Evolutionary conservation across 805 yeast species (phyloP).

Genomic region (Pichia occidentalis): DNA sequence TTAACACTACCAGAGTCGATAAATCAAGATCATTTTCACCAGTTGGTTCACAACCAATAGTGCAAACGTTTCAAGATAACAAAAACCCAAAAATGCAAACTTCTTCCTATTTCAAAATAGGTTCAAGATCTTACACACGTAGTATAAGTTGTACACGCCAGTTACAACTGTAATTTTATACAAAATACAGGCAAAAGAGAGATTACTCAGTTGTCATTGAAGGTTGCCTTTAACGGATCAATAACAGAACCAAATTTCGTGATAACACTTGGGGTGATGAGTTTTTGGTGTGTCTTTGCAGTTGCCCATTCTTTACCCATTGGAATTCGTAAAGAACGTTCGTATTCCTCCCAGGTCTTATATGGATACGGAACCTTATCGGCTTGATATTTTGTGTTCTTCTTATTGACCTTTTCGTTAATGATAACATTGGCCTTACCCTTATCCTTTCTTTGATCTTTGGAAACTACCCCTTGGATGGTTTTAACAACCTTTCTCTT

Average conservation of each 20-base stretch:
- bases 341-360: slow-evolving; percentile 91
- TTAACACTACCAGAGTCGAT: no score
- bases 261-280: slow-evolving; percentile 83
- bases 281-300: slow-evolving; percentile 74
- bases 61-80: no score
- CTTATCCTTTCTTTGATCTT: slow-evolving; percentile 72
- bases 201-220: no score
- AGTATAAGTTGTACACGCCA: no score
- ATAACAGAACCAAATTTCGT: slow-evolving; percentile 85
- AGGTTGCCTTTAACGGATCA: slow-evolving; percentile 88
- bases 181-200: no score
- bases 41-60: no score
- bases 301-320: slow-evolving; percentile 96
- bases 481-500: slow-evolving; percentile 63
- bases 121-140: no score
- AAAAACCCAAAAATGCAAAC: no score
- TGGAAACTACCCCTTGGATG: slow-evolving; percentile 67
- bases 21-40: no score
- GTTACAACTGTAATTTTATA: no score
- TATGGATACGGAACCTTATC: slow-evolving; percentile 91
- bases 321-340: slow-evolving; percentile 90
- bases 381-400: slow-evolving; percentile 78
- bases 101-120: no score
- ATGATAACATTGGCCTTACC: slow-evolving; percentile 75
- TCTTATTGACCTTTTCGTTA: slow-evolving; percentile 81